phyloP scores from a whole-genome alignment of 768 basidiomycete genomes.

The Boletus bicolor region DNA sequence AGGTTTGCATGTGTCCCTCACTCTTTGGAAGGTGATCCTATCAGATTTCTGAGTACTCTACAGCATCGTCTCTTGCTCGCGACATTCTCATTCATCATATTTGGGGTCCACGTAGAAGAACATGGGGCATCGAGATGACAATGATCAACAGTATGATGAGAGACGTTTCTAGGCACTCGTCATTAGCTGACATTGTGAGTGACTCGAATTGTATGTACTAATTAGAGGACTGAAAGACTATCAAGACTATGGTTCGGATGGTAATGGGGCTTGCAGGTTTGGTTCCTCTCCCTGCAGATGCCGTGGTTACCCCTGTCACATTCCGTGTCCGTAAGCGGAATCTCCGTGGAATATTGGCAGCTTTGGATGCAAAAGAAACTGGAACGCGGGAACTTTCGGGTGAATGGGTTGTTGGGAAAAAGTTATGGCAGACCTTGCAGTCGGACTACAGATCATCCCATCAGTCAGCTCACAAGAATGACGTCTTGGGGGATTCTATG shows the following conservation, averaged over 20 bases:
- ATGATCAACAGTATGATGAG: conserved; percentile 82
- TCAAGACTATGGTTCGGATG: conserved; percentile 47
- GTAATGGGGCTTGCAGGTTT: conserved; percentile 79
- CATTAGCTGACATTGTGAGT: conserved; percentile 78
- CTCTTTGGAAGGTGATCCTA: not conserved
- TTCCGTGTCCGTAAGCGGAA: conserved; percentile 74
- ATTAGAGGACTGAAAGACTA: not conserved
- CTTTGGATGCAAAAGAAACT: conserved; percentile 70
- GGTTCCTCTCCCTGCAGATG: conserved; percentile 86
- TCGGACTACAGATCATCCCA: conserved; percentile 67
- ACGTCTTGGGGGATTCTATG: conserved; percentile 16
- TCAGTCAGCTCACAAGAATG: conserved; percentile 20
- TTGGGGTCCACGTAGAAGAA: conserved; percentile 82
- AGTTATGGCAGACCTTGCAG: conserved; percentile 85
- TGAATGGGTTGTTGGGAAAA: conserved; percentile 96
- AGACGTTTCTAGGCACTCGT: conserved; percentile 75
- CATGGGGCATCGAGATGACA: conserved; percentile 96
- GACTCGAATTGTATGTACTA: not conserved
- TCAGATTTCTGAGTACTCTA: not conserved
- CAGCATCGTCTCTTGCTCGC: conserved; percentile 42
- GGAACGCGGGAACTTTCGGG: conserved; percentile 82
- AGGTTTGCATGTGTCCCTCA: conserved; percentile 39
- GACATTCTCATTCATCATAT: conserved; percentile 79
- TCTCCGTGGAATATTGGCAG: conserved; percentile 75
- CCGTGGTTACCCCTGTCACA: conserved; percentile 91